A percentile compares a stretch with the other conserved stretches of the same genome.
phyloP scores from a whole-genome alignment of 1,284 basidiomycete genomes.

The Bondarzewia mesenterica region DNA sequence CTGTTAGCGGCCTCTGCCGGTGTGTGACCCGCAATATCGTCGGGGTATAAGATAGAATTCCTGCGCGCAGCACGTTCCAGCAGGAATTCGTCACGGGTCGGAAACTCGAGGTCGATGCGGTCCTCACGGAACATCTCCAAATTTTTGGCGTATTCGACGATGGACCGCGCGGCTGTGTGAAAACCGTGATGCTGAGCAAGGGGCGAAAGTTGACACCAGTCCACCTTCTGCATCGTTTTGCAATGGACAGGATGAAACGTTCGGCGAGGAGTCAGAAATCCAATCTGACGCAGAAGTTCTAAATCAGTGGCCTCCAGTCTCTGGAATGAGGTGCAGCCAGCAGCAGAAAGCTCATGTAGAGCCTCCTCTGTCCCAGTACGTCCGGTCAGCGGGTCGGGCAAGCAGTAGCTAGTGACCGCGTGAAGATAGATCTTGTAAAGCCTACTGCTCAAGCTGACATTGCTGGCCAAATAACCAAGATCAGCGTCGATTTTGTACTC shows the following conservation, averaged over 20 bases:
- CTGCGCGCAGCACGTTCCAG: conserved; percentile 10
- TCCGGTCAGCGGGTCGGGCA: conserved; percentile 36
- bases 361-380: conserved; percentile 40
- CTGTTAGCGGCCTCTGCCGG: no score
- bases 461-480: conserved; percentile 29
- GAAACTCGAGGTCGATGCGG: not conserved
- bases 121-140: conserved; percentile 15
- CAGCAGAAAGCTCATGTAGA: conserved; percentile 27
- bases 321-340: conserved; percentile 30
- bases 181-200: conserved; percentile 27
- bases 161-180: conserved; percentile 15
- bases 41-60: conserved; percentile 8
- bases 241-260: conserved; percentile 32
- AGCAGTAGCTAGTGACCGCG: conserved; percentile 31
- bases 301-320: conserved; percentile 21
- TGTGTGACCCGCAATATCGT: not conserved
- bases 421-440: conserved; percentile 38
- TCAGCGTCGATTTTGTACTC: conserved; percentile 31
- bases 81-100: not conserved
- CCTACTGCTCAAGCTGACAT: conserved; percentile 23
- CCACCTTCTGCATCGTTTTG: conserved; percentile 29
- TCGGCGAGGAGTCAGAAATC: conserved; percentile 25
- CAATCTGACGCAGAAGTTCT: conserved; percentile 26
- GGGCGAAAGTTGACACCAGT: conserved; percentile 24
- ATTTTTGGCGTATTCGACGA: conserved; percentile 21